Base-by-base conservation (phyloP, 495 filamentous ascomycete species). In the Coniosporium apollinis region DNA sequence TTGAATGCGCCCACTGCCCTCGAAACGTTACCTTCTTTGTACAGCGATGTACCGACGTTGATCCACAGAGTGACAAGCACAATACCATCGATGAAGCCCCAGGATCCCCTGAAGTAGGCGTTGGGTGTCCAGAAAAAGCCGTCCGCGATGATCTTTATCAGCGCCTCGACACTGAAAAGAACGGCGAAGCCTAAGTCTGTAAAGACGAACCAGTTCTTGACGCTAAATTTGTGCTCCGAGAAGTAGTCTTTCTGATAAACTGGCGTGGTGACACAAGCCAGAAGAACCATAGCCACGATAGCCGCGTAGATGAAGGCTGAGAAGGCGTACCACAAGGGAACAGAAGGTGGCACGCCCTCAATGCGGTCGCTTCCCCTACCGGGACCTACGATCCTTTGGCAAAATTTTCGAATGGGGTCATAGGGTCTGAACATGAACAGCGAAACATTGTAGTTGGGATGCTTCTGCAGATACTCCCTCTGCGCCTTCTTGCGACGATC, bases 51-150 rank as follows among this genome's bases (percentile, higher is more conserved):
- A 22, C 72, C 61, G 37, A 99, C 89, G 49, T 86, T 94, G 49
- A 93, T 80, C 89, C 89, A 99, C 4, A 99, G 74, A 0, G 89
- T 96, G 38, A 93, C 56, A 30, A 99, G 65, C 39, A 99, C 89
- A 34, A 96, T 48, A 18, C 79, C 89, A 52, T 99, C 89, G 38
- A 99, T 94, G 37, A 93, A 76, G 18, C 89, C 89, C 89, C 89
- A 99, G 0, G 86, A 87, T 42, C 89, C 80, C 42, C 89, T 73
- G 55, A 94, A 89, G 46, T 91, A 99, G 3, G 89, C 91, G 60
- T 99, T 94, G 0, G 89, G 89, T 0, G 89, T 93, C 73, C 78
- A 96, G 56, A 94, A 86, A 48, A 93, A 81, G 14, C 89, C 89
- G 61, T 99, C 89, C 0, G 89, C 89, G 41, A 99, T 72, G 22